These are phyloP conservation scores for Puya raimondii DNA, from an alignment of 176 grass and related monocot genomes.

Conservation along the genomic window DNA sequence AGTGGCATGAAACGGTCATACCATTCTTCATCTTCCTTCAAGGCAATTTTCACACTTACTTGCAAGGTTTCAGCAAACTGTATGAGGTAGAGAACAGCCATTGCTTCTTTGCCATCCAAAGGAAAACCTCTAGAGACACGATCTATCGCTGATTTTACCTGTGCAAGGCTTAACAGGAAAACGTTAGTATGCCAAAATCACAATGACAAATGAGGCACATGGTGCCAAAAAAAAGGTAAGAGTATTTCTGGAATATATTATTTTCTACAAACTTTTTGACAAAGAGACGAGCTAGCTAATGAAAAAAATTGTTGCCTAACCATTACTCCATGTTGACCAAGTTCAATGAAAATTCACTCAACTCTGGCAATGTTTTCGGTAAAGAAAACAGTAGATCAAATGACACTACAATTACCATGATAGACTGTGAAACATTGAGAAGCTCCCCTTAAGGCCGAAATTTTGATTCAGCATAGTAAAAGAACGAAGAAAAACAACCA, in stretches of 20 bases:
- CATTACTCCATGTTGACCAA: no score
- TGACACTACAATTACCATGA: no score
- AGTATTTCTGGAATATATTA: background rate
- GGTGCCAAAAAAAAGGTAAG: no score
- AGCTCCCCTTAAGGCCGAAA: no score
- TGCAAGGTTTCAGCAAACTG: conserved; percentile 55
- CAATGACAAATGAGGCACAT: background rate
- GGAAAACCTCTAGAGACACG: conserved; percentile 36
- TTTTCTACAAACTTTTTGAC: background rate
- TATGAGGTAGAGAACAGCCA: conserved; percentile 44
- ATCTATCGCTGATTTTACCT: conserved; percentile 59
- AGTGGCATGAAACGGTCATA: conserved; percentile 31
- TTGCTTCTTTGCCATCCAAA: conserved; percentile 53
- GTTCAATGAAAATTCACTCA: no score
- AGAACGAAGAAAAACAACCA: no score
- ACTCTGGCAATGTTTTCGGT: no score
- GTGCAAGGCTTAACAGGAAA: conserved; percentile 9
- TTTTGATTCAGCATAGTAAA: no score
- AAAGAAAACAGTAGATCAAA: no score
- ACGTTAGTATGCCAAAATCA: background rate
- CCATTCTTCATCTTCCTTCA: conserved; percentile 42
- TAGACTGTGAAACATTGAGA: no score
- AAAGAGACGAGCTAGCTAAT: no score
- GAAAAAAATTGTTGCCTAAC: no score
- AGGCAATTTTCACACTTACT: conserved; percentile 45